These are phyloP conservation scores for Phlyctochytrium planicorne DNA, from an alignment of 192 early-diverging fungal genomes.

Conservation along the genomic window DNA sequence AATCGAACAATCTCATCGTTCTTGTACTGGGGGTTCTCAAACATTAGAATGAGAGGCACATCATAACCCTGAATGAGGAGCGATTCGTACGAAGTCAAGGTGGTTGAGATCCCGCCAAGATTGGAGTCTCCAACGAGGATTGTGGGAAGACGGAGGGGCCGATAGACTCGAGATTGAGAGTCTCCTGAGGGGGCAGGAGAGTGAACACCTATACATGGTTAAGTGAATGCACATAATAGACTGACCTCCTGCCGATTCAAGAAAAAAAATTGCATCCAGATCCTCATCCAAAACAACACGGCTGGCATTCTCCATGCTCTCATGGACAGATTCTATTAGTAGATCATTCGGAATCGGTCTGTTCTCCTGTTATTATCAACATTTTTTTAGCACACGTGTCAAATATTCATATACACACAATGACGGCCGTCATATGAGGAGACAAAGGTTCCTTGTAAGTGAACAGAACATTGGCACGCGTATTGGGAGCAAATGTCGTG, in stretches of 20 bases:
- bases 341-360: slow-evolving; percentile 25
- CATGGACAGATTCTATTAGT: slow-evolving; percentile 26
- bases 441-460: slow-evolving; percentile 72
- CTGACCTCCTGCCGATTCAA: slow-evolving; percentile 80
- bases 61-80: slow-evolving; percentile 69
- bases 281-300: not conserved
- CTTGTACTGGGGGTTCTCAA: slow-evolving; percentile 46
- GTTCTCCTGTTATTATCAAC: slow-evolving; percentile 28
- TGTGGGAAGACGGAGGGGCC: slow-evolving; percentile 65
- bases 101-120: slow-evolving; percentile 83
- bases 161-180: slow-evolving; percentile 68
- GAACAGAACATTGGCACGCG: slow-evolving; percentile 52
- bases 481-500: slow-evolving; percentile 40
- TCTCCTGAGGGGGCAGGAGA: slow-evolving; percentile 75
- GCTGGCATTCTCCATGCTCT: slow-evolving; percentile 11
- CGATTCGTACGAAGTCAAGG: slow-evolving; percentile 71
- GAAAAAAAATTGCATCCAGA: slow-evolving; percentile 34
- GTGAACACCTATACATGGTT: slow-evolving; percentile 50
- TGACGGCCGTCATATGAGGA: slow-evolving; percentile 66
- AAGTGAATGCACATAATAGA: not conserved
- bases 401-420: slow-evolving; percentile 8
- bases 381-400: not conserved
- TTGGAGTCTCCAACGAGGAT: slow-evolving; percentile 73
- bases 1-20: slow-evolving; percentile 55
- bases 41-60: slow-evolving; percentile 65